Evolutionary conservation across 129 eudicot genomes (phyloP), one percentile per base, ranked within the genome.

Genomic region (Tanacetum coccineum): DNA sequence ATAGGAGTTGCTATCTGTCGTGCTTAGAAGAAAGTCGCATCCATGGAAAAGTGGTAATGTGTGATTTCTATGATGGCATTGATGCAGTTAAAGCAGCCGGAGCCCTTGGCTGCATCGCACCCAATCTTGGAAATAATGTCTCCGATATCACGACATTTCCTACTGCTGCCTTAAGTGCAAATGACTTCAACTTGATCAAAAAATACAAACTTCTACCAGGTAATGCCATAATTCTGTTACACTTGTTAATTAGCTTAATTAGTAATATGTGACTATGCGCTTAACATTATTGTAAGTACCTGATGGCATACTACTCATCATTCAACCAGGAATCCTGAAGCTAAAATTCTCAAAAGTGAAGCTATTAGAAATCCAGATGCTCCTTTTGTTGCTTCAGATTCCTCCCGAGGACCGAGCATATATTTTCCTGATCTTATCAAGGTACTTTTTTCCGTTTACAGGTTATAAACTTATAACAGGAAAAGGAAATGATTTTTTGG

Each of bases 41-140:
- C 21, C 68, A 75, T 57, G 82, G 83, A 28, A 86, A 86, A 49
- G 81, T 86, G 9, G 79, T 86, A 4, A 25, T 78, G 0, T 83
- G 84, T 53, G 70, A 68, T 48, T 1, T 0, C 9, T 0, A 1
- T 0, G n/a, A 0, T 0, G 55, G 32, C 18, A 0, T 64, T 1
- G 0, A 1, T 0, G 78, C 18, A n/a, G 74, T 71, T 56, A 11
- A 26, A 1, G 14, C 0, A 11, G 55, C 61, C 0, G 80, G 94
- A 19, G 83, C 87, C 30, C 25, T 70, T 55, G 95, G 89, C 0
- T 42, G 64, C 1, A 56, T 85, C 47, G 0, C 48, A 14, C 52
- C 39, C 20, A 6, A 1, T 9, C 6, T 4, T 0, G 22, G 1
- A 15, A 3, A 9, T 18, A 60, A 72, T 60, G 32, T 15, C 9